Conservation (phyloP, 768 basidiomycete species). For the Tulasnella calospora region DNA sequence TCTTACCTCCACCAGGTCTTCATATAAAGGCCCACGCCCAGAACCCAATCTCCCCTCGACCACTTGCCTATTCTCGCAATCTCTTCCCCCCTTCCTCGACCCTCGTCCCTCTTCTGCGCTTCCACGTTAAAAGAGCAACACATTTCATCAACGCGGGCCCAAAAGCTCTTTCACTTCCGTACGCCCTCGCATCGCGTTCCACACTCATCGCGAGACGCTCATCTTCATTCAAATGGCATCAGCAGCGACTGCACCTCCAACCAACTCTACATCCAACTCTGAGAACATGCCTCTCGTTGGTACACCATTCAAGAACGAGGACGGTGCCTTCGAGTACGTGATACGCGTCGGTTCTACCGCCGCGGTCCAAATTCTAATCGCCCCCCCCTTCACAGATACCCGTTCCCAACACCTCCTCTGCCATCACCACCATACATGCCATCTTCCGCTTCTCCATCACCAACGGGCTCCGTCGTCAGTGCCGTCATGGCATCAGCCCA, state of each 20-base stretch:
- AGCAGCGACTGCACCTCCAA: neutral
- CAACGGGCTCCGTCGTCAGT: neutral
- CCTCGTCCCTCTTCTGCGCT: neutral
- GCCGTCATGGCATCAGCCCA: neutral
- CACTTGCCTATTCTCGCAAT: neutral
- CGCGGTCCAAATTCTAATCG: neutral
- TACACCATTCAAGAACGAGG: conserved; percentile 16
- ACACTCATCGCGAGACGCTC: neutral
- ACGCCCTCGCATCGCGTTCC: neutral
- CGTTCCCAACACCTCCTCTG: conserved; percentile 23
- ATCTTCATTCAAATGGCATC: neutral
- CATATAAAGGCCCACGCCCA: neutral
- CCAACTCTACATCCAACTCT: neutral
- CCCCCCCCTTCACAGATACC: neutral
- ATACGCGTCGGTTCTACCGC: neutral
- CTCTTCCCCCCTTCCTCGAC: neutral
- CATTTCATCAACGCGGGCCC: neutral
- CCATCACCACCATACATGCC: conserved; percentile 20
- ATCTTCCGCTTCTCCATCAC: neutral
- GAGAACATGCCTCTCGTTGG: conserved; percentile 18
- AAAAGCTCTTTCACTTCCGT: neutral
- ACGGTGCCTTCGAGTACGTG: conserved; percentile 23
- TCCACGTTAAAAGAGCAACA: neutral
- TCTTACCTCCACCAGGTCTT: neutral
- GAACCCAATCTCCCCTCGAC: neutral